phyloP scores from a whole-genome alignment of 495 filamentous ascomycete genomes.

The Trichoderma parareesei region DNA sequence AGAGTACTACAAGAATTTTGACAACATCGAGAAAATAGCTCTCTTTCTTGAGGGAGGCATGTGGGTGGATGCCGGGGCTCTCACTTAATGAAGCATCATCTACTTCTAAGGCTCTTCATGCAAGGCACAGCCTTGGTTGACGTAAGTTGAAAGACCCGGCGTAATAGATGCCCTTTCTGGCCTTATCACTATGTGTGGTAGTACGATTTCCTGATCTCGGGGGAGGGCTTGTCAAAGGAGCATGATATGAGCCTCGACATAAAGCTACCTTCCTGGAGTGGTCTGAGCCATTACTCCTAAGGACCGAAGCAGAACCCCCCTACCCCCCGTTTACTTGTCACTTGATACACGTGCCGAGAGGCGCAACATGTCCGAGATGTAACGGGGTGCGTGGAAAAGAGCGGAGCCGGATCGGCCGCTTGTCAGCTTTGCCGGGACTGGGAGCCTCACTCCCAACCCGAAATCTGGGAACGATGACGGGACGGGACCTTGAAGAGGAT shows the following conservation, averaged over 20 bases:
- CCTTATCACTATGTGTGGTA: not conserved
- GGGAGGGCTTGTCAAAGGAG: not conserved
- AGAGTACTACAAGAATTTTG: too few species aligned
- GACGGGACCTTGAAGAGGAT: not conserved
- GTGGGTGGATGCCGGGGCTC: too few species aligned
- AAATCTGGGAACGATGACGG: not conserved
- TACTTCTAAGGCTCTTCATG: not conserved
- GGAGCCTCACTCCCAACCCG: not conserved
- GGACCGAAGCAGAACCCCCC: not conserved
- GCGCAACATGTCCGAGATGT: not conserved
- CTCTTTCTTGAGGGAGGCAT: too few species aligned
- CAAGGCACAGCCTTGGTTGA: not conserved
- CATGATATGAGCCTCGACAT: not conserved
- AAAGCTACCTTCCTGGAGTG: not conserved
- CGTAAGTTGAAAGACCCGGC: not conserved
- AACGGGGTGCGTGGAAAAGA: not conserved
- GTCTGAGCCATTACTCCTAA: not conserved
- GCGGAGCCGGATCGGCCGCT: not conserved
- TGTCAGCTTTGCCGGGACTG: conserved; percentile 6
- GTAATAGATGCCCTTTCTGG: not conserved
- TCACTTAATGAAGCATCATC: too few species aligned
- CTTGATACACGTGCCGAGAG: not conserved
- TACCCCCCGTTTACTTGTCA: not conserved
- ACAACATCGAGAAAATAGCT: too few species aligned
- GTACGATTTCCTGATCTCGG: not conserved